Evolutionary conservation across 1,139 yeast species (phyloP), one percentile per base, ranked within the genome.

Genomic region (Geotrichum histeridarum): DNA sequence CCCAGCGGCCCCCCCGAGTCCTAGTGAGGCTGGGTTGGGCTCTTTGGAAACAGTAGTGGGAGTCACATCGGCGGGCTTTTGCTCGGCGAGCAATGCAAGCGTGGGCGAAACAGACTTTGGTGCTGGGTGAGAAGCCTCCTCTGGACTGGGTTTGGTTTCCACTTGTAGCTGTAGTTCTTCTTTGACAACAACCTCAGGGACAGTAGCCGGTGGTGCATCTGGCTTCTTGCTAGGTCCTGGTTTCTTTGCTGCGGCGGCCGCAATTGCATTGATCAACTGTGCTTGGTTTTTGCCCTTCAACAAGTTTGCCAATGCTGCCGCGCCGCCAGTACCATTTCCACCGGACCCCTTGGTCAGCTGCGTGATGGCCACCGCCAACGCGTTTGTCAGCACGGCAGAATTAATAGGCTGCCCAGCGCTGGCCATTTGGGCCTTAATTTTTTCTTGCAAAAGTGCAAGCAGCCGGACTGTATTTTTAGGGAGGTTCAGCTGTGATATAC

Each of bases 351-450:
- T 86, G 0, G 96, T 96, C 22, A 91, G 90, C 60, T 86, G 96
- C 1, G 95, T 91, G 59, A 90, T 89, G 0, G 96, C 91, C 72
- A 91, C 86, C 2, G 96, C 96, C 62, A 90, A 76, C 0, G 96
- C 96, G 64, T 86, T 90, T n/a, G 96, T 89, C 61, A 90, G 77
- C 55, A 89, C 82, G 57, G 83, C 87, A 31, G 70, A 62, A 56
- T 65, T 69, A 46, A 66, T 61, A 6, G 66, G 63, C 33, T 66
- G 67, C 50, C 63, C 67, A 2, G 67, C 67, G 48, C 53, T 57
- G 49, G 66, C 68, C 36, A 71, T 61, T 54, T 69, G 70, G 41
- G 68, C 67, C 53, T 69, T 70, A 12, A 71, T 65, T 51, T 70
- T 71, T 55, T 63, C 68, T 58, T 69, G 73, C 41, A 65, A 59